Percentiles rank a stretch among this genome's conserved stretches.
phyloP scores from a whole-genome alignment of 2,329 filamentous ascomycete species.

The Fonsecaea pedrosoi region DNA sequence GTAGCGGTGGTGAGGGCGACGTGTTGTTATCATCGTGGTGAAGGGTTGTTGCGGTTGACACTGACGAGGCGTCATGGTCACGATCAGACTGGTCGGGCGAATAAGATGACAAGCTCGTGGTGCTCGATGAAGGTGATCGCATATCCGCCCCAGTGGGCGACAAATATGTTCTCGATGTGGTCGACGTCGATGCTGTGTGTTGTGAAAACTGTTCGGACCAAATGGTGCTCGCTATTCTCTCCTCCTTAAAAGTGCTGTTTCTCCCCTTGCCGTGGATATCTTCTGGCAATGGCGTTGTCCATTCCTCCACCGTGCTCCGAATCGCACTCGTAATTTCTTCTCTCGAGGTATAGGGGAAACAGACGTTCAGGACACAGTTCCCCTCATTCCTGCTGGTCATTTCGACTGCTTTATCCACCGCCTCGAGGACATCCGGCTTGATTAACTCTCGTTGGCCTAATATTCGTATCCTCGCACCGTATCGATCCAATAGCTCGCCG shows the following conservation, averaged over 20 bases:
- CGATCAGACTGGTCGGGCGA: conserved; percentile 29
- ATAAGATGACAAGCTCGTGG: conserved; percentile 38
- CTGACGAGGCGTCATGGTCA: conserved; percentile 31
- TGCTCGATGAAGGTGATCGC: conserved; percentile 36
- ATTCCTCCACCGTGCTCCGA: conserved; percentile 84
- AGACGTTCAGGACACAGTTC: conserved; percentile 84
- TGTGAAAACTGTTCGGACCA: conserved; percentile 68
- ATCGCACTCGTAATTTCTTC: conserved; percentile 95
- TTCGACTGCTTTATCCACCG: conserved; percentile 83
- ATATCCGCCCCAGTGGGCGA: conserved; percentile 44
- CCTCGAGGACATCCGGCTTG: conserved; percentile 83
- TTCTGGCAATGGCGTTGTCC: conserved; percentile 71
- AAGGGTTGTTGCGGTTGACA: conserved; percentile 28
- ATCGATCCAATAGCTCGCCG: conserved; percentile 88
- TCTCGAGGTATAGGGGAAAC: conserved; percentile 95
- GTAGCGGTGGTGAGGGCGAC: conserved; percentile 7
- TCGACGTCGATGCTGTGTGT: conserved; percentile 41
- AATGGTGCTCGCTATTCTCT: conserved; percentile 85
- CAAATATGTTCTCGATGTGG: conserved; percentile 36
- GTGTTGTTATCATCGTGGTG: conserved; percentile 24
- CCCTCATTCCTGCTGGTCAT: conserved; percentile 82
- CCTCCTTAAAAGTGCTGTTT: conserved; percentile 81
- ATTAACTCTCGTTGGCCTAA: conserved; percentile 84
- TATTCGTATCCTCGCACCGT: conserved; percentile 85
- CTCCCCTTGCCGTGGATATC: conserved; percentile 46